Base-by-base conservation (phyloP, 2,329 filamentous ascomycete species). In the Fusarium nanum region DNA sequence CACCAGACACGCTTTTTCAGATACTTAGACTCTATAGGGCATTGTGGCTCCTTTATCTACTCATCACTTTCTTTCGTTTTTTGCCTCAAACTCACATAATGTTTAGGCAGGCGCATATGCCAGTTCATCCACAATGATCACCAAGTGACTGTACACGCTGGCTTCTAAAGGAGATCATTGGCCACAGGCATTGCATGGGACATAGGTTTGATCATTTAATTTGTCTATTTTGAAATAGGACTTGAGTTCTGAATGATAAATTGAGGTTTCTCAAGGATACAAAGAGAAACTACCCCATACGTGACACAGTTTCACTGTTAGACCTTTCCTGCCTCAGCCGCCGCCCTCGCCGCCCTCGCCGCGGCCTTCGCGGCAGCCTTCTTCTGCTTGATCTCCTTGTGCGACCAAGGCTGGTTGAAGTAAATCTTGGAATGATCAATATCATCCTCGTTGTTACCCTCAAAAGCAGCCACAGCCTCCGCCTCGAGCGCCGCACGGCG, bases 11-110 rank as follows among this genome's bases (percentile, higher is more conserved):
- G 27, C 27, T 27, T 27, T 27, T 27, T 27, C 27, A 12, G 27
- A 28, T 28, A 28, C 12, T 13, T 12, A 28, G 27, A 28, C 27
- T 28, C 22, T 5, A 23, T 28, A 12, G 27, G 27, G 4, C 27
- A 28, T 28, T 5, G 11, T 27, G 27, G 27, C 10, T 6, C 11
- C 27, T 28, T 28, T 28, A 1, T 0, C 27, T 2, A 13, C 27
- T 12, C 11, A 12, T 13, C 0, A 13, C 11, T 1, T 28, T 13
- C 1, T 28, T 28, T 28, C 27, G 22, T 22, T 22, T 28, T 0
- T 28, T 28, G 4, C 27, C 27, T 2, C 2, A 12, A 28, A 3
- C 27, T 28, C 1, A 13, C 27, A 28, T 28, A 28, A 28, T 5
- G 27, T 13, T 28, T 28, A 13, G 27, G 1, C 11, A 28, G 16